Conservation (phyloP, 495 filamentous ascomycete genomes). For the Umbilicaria muhlenbergii region DNA sequence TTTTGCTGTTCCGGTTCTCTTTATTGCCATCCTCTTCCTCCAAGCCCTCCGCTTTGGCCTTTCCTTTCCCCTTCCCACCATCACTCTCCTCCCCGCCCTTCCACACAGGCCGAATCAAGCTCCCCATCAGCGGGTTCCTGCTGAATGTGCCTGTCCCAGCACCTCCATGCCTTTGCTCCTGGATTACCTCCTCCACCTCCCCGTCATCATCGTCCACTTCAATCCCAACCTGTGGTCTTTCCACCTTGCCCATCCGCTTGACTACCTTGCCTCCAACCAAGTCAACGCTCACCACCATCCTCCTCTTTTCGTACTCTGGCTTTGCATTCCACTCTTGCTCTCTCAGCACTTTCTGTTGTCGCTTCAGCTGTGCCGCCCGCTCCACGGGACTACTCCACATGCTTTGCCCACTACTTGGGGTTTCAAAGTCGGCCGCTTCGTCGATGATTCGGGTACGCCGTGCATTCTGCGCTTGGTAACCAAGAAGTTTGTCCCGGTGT, state of each 20-base stretch:
- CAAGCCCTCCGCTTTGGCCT: slow-evolving; percentile 24
- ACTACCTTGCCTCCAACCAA: slow-evolving; percentile 61
- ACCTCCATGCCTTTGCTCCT: slow-evolving; percentile 9
- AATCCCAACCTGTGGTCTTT: slow-evolving; percentile 31
- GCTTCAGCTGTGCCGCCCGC: slow-evolving; percentile 72
- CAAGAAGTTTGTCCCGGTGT: slow-evolving; percentile 70
- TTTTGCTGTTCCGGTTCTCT: slow-evolving; percentile 25
- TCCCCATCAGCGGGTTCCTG: slow-evolving; percentile 67
- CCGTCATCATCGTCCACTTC: slow-evolving; percentile 24
- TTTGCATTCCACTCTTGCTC: slow-evolving; percentile 83
- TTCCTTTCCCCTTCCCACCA: slow-evolving; percentile 18
- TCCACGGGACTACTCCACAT: slow-evolving; percentile 85
- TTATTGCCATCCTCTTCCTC: slow-evolving; percentile 18
- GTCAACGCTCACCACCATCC: slow-evolving; percentile 76
- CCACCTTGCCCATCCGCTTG: slow-evolving; percentile 50
- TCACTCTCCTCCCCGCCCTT: slow-evolving; percentile 12
- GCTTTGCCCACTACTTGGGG: slow-evolving; percentile 45
- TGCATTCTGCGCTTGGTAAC: slow-evolving; percentile 80
- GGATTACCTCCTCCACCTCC: slow-evolving; percentile 14
- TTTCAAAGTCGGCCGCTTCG: slow-evolving; percentile 88
- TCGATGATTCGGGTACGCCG: slow-evolving; percentile 77
- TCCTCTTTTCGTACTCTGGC: slow-evolving; percentile 88
- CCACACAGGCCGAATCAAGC: slow-evolving; percentile 67
- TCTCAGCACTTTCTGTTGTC: slow-evolving; percentile 72
- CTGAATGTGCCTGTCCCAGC: slow-evolving; percentile 51